Evolutionary conservation across 768 basidiomycete species (phyloP), one percentile per base, ranked within the genome.

Genomic region (Boletus sp.): DNA sequence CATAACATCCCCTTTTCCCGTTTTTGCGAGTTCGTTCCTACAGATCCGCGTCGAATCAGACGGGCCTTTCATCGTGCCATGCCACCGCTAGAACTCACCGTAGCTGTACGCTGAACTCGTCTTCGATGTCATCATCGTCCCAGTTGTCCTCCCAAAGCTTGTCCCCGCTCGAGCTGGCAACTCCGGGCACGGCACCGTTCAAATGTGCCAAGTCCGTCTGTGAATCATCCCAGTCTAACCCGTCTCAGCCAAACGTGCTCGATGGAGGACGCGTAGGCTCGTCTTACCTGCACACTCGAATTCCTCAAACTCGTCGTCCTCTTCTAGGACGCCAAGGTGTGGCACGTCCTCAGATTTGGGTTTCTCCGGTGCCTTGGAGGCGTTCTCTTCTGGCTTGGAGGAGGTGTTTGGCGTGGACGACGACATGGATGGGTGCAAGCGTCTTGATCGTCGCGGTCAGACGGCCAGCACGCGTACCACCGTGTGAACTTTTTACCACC

Each of bases 61-160:
- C 7, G 12, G 11, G n/a, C 3, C 24, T 24, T 24, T 24, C 24
- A 3, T 14, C 8, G 17, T 12, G 8, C 12, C 20, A 8, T 24
- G 11, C 33, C 2, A 10, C 10, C 4, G 7, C 2, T 9, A 15
- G 2, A 8, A 59, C 90, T 64, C 69, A 95, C 97, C 97, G 85
- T 64, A 99, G 77, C 74, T 97, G 94, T 51, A 91, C 86, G 65
- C 92, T 94, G 70, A 99, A 99, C 63, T 97, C 94, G 65, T 98
- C 95, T 71, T 96, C 96, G 59, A 97, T 87, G 74, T 98, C 96
- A 75, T 99, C 97, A 65, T 99, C 97, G 67, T 99, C 97, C 97
- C 97, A 99, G 71, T 98, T 98, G 65, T 98, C 97, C 78, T 99
- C 97, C 97, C 97, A 99, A 11, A 99, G 77, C 67, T 94, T 92